Percentiles rank a stretch among this genome's conserved stretches.
Evolutionary conservation across 345 rosid genomes (phyloP).

Genomic region (Gossypium mustelinum): DNA sequence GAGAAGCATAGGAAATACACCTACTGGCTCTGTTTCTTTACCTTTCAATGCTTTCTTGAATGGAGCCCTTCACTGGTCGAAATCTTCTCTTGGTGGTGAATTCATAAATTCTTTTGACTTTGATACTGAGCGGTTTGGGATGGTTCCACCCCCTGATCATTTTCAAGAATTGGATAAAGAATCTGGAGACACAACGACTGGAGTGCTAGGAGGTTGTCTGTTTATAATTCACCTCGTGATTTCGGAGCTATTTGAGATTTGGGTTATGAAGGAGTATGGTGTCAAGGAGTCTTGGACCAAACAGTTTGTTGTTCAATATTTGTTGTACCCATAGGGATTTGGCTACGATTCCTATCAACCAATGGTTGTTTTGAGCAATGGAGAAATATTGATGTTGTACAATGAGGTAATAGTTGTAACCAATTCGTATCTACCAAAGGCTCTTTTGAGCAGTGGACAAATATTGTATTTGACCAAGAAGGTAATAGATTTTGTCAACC

Average conservation of each 20-base stretch:
- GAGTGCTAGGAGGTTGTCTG: constrained; percentile 20
- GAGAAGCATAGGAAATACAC: constrained; percentile 17
- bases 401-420: not conserved
- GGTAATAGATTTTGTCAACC: constrained; percentile 10
- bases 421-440: constrained; percentile 4
- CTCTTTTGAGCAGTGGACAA: constrained; percentile 14
- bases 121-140: constrained; percentile 16
- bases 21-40: constrained; percentile 8
- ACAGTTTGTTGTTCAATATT: constrained; percentile 17
- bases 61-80: constrained; percentile 18
- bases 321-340: constrained; percentile 6
- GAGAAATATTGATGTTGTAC: constrained; percentile 16
- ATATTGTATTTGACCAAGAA: constrained; percentile 1
- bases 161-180: constrained; percentile 7
- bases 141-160: constrained; percentile 6
- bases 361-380: constrained; percentile 9
- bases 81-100: constrained; percentile 10
- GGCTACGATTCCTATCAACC: constrained; percentile 1
- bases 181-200: not conserved
- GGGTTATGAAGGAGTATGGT: constrained; percentile 19
- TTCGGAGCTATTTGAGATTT: constrained; percentile 6
- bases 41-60: constrained; percentile 22
- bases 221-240: constrained; percentile 3
- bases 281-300: constrained; percentile 20
- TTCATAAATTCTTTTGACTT: constrained; percentile 16